phyloP scores from a whole-genome alignment of 2,329 filamentous ascomycete species.

The Teratosphaeria gauchensis region DNA sequence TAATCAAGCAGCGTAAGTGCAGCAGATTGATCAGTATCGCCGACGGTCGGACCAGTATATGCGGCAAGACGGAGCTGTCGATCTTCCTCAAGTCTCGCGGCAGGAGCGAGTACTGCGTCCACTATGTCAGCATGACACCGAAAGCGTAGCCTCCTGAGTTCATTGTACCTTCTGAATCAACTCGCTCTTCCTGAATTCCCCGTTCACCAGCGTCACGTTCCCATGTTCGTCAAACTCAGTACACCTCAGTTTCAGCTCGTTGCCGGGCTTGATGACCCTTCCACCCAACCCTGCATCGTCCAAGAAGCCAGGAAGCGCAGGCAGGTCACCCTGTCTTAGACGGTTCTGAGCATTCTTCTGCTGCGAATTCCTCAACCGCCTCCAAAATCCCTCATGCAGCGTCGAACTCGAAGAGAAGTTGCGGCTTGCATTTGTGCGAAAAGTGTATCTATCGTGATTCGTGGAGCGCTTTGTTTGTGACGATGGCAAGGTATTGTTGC shows the following conservation, averaged over 20 bases:
- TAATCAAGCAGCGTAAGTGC: slow-evolving; percentile 93
- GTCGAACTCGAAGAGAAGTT: slow-evolving; percentile 11
- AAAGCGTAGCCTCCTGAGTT: neutral
- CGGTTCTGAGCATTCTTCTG: slow-evolving; percentile 6
- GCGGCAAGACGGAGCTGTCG: slow-evolving; percentile 87
- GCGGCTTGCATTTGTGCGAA: slow-evolving; percentile 2
- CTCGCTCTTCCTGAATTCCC: slow-evolving; percentile 96
- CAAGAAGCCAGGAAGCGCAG: slow-evolving; percentile 40
- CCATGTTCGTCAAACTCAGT: slow-evolving; percentile 92
- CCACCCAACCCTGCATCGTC: slow-evolving; percentile 54
- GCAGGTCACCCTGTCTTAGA: slow-evolving; percentile 50
- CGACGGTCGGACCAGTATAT: slow-evolving; percentile 86
- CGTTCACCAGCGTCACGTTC: slow-evolving; percentile 83
- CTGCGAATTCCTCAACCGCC: slow-evolving; percentile 13
- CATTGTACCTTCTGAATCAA: slow-evolving; percentile 65
- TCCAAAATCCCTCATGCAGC: slow-evolving; percentile 18
- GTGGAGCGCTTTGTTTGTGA: slow-evolving; percentile 3
- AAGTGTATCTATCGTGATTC: slow-evolving; percentile 13
- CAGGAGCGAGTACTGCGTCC: slow-evolving; percentile 63
- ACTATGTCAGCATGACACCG: slow-evolving; percentile 33
- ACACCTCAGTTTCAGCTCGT: slow-evolving; percentile 79
- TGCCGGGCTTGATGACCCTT: slow-evolving; percentile 66
- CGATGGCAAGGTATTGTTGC: slow-evolving; percentile 1
- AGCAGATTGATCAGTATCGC: slow-evolving; percentile 92
- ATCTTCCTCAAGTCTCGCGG: slow-evolving; percentile 96